Evolutionary conservation across 805 yeast species (phyloP).

Genomic region (Pichia phayaonensis): DNA sequence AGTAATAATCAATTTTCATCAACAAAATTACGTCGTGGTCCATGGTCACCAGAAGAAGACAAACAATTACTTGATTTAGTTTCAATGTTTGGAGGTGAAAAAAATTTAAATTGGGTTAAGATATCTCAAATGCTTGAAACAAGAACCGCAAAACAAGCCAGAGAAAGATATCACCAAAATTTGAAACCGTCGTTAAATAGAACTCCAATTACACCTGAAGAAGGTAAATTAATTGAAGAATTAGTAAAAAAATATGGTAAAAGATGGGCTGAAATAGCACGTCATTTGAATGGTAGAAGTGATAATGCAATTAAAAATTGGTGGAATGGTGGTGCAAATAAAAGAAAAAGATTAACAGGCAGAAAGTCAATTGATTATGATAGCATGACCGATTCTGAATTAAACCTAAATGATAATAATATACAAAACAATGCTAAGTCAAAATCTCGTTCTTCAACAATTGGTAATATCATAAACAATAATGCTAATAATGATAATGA

Average conservation of each 20-base stretch:
- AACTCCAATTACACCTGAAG: constrained; percentile 76
- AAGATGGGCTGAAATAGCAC: constrained; percentile 89
- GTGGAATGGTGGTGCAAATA: constrained; percentile 94
- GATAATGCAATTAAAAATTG: constrained; percentile 90
- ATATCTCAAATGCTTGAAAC: constrained; percentile 67
- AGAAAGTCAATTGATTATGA: background rate
- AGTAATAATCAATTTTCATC: background rate
- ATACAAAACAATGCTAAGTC: background rate
- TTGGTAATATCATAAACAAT: background rate
- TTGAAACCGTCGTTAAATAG: constrained; percentile 78
- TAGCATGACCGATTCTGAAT: background rate
- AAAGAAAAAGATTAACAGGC: constrained; percentile 48
- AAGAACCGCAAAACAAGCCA: constrained; percentile 84
- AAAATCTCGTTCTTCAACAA: background rate
- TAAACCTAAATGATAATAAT: background rate
- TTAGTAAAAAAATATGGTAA: constrained; percentile 76
- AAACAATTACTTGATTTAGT: constrained; percentile 62
- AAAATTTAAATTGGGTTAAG: constrained; percentile 66
- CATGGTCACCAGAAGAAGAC: constrained; percentile 88
- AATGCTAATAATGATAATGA: too few relatives aligned
- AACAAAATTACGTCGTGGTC: constrained; percentile 51
- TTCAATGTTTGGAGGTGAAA: constrained; percentile 60
- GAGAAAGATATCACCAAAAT: constrained; percentile 89
- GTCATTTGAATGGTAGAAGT: constrained; percentile 80
- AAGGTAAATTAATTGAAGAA: constrained; percentile 73